Percentiles rank a stretch among this genome's conserved stretches.
Evolutionary conservation across 169 alveolate species (phyloP).

Genomic region (Neospora caninum): DNA sequence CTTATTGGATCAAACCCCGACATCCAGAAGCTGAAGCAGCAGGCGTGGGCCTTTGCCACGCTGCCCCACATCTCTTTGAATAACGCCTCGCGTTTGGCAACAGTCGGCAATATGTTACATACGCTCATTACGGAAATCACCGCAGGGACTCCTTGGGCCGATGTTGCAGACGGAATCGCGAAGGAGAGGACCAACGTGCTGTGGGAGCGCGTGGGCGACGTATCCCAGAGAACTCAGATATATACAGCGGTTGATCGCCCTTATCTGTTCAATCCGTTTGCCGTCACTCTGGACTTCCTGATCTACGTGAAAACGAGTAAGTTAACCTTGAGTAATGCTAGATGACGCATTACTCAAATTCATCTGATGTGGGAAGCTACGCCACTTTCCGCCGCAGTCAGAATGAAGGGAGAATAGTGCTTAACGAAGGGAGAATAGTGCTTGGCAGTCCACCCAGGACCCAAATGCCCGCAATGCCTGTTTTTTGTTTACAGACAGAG

Average conservation of each 20-base stretch:
- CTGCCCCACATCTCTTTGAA: neutral
- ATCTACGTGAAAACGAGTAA: conserved; percentile 23
- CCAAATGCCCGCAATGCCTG: neutral
- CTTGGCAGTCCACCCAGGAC: too few species aligned
- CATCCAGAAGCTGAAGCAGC: conserved; percentile 5
- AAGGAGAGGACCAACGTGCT: neutral
- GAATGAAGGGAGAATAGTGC: neutral
- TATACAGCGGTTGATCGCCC: neutral
- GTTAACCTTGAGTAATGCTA: neutral
- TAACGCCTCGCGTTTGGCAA: neutral
- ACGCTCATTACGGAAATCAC: neutral
- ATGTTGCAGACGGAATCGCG: neutral
- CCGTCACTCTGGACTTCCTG: neutral
- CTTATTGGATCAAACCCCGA: neutral
- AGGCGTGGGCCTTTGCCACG: conserved; percentile 16
- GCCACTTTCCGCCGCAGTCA: too few species aligned
- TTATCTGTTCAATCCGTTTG: conserved; percentile 21
- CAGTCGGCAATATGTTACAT: neutral
- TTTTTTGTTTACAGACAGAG: neutral
- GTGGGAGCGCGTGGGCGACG: neutral
- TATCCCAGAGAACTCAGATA: neutral
- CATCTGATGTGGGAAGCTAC: too few species aligned
- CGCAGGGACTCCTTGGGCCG: neutral
- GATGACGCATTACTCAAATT: too few species aligned
- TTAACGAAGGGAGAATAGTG: neutral